Base-by-base conservation (phyloP, 192 early-diverging fungal species). In the Linnemannia exigua region DNA sequence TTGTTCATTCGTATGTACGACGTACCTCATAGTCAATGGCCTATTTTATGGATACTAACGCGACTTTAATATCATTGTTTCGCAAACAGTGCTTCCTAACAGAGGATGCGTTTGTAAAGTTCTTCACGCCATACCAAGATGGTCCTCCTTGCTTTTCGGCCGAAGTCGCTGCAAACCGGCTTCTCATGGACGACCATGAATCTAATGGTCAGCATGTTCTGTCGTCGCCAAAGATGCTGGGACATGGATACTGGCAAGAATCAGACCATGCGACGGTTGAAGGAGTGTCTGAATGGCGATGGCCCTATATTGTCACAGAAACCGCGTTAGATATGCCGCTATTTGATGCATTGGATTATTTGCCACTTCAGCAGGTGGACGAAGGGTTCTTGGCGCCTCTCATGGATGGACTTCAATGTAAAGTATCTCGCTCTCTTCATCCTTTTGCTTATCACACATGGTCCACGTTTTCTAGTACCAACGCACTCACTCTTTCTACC, bases 241-340 rank as follows among this genome's bases (percentile, higher is more conserved):
- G 80, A 14, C 61, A 79, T 33, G 88, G 88, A 38, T 82, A 79
- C 70, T 67, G 79, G 5, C 70, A 76, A 0, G 75, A 72, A 15
- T 14, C 28, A 22, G 16, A 74, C 47, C 66, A 67, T 35, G 75
- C 35, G n/a, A 8, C 52, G 3, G 52, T 2, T 11, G 12, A 15
- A 16, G 69, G n/a, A 0, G 6, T 68, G 1, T 41, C 28, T 37
- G 66, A 76, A n/a, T 89, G 84, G 83, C 77, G 63, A 11, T 82
- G 88, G 80, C 88, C 88, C 5, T 89, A 77, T 61, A 75, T 89
- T 22, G 33, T 89, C 16, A 82, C 63, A 5, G 80, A 82, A 33
- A 50, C 50, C 3, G 22, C 50, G 28, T 31, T 25, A 25, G 58
- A 33, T 25, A 63, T 63, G 28, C 12, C 58, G 28, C 14, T 63